Base-by-base conservation (phyloP, 2,329 filamentous ascomycete genomes). In the Aspergillus novofumigatus region DNA sequence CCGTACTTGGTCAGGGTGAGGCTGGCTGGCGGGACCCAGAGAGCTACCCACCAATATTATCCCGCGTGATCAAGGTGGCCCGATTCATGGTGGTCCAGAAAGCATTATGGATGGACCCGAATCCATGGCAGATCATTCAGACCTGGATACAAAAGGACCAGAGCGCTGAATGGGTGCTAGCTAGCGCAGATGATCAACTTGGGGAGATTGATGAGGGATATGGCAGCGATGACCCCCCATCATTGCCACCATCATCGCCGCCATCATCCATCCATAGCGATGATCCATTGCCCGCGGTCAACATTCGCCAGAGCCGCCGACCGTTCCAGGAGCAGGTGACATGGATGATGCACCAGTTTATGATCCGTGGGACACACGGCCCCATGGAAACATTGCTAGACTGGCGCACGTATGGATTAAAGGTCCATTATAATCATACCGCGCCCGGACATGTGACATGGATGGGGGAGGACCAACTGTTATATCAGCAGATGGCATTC, bases 351-450 rank as follows among this genome's bases (percentile, higher is more conserved):
- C 14, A 47, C 17, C 6, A 28, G 20, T 59, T 59, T 20, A 55
- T 59, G 25, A 26, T 59, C 20, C n/a, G 10, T 11, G 3, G 28
- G 28, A 28, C 26, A 7, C 26, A 28, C 3, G 26, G 26, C 8
- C 26, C 26, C 8, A 28, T 28, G 7, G 26, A 29, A 10, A 29
- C 1, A 29, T 29, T 29, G 3, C 28, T 29, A 3, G 10, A 29
- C 9, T 53, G 35, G 51, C 38, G 26, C 5, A 53, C 23, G 26
- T 58, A 52, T 32, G 25, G 56, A 29, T 32, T 58, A 11, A 56
- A 56, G 54, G 54, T 59, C n/a, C 26, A 56, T 49, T 56, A 54
- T 32, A 59, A 52, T n/a, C 50, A 11, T 17, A 56, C 47, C 0
- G 26, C 28, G 1, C 57, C 51, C 11, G 51, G 51, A 4, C 26